Conservation (phyloP, 2,329 filamentous ascomycete genomes). For the Emergomyces pasteurianus region DNA sequence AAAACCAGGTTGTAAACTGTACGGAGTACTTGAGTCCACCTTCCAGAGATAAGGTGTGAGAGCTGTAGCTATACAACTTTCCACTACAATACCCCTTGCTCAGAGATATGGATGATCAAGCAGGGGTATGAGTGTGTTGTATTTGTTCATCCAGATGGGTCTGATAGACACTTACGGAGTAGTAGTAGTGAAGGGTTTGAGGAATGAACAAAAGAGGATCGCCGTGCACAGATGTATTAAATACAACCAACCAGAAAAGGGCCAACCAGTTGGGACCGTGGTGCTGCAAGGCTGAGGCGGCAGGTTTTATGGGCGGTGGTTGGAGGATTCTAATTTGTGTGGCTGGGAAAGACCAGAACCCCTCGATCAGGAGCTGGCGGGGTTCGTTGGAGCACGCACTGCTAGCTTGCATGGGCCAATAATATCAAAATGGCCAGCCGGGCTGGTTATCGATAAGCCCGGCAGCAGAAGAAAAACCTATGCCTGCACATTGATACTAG, state of each 20-base stretch:
- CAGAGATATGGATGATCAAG: not conserved
- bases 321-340: not conserved
- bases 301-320: not conserved
- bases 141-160: no score
- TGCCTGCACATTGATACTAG: not conserved
- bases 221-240: not conserved
- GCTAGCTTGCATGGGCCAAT: no score
- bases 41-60: no score
- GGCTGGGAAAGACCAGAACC: not conserved
- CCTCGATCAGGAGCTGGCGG: not conserved
- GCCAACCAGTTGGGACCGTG: not conserved
- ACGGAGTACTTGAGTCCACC: no score
- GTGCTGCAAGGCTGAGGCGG: not conserved
- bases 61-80: not conserved
- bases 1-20: no score
- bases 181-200: not conserved
- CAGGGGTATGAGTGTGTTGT: no score
- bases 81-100: not conserved
- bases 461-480: not conserved
- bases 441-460: not conserved
- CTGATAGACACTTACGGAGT: no score
- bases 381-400: no score
- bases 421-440: no score
- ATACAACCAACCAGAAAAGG: not conserved
- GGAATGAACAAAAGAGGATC: not conserved